A percentile compares a stretch with the other conserved stretches of the same genome.
Evolutionary conservation across 805 yeast genomes (phyloP).

Genomic region (Ogataea nonfermentans): DNA sequence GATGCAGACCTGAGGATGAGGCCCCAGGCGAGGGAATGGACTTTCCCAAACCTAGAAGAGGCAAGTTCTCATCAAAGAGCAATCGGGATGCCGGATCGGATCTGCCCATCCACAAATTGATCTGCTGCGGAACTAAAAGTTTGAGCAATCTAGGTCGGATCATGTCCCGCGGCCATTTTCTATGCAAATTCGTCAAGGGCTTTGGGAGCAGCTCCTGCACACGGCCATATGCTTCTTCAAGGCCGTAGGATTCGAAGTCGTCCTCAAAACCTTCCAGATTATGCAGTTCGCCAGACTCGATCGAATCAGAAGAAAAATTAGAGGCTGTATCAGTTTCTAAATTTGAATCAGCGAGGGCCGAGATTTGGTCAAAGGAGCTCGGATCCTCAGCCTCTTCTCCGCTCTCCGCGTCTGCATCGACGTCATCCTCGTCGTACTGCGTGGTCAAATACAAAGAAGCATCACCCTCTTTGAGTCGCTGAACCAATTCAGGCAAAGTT

Average conservation of each 20-base stretch:
- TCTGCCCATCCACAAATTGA: conserved; percentile 71
- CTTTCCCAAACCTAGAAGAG: conserved; percentile 48
- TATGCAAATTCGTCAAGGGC: conserved; percentile 51
- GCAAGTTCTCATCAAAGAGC: conserved; percentile 16
- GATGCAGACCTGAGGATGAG: conserved; percentile 72
- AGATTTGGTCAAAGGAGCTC: too few species aligned
- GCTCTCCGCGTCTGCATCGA: conserved; percentile 31
- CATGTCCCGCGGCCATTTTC: conserved; percentile 33
- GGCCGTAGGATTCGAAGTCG: not conserved
- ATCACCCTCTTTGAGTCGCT: conserved; percentile 41
- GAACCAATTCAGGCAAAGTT: conserved; percentile 48
- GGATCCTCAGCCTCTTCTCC: too few species aligned
- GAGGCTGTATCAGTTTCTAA: conserved; percentile 27
- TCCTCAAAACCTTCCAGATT: not conserved
- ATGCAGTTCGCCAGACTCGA: conserved; percentile 15
- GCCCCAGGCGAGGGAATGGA: conserved; percentile 48
- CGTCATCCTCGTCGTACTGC: conserved; percentile 55
- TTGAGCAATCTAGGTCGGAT: conserved; percentile 42
- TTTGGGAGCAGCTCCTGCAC: conserved; percentile 54
- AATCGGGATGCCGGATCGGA: conserved; percentile 17
- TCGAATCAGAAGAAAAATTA: conserved; percentile 22
- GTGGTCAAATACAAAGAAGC: conserved; percentile 61
- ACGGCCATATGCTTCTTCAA: conserved; percentile 39
- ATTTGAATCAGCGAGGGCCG: not conserved
- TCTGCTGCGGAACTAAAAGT: conserved; percentile 60